These are phyloP conservation scores for Alloascoidea africana DNA, from an alignment of 805 yeast genomes.

Conservation along the genomic window DNA sequence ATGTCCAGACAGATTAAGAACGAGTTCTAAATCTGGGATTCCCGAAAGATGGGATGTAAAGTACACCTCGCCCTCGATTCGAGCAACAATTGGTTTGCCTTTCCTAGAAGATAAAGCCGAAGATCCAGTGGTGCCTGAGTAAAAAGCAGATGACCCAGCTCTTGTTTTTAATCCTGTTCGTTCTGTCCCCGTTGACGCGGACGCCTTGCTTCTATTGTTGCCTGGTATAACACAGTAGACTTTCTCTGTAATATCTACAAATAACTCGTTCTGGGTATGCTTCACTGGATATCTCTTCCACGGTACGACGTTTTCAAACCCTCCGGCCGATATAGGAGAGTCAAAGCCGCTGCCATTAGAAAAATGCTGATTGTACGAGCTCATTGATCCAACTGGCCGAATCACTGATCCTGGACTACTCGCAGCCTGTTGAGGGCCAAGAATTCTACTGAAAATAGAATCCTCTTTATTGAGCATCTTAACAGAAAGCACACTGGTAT, in stretches of 20 bases:
- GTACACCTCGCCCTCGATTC: conserved; percentile 45
- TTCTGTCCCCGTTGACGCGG: not conserved
- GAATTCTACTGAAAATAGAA: conserved; percentile 36
- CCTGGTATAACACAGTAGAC: conserved; percentile 39
- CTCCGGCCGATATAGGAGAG: conserved; percentile 4
- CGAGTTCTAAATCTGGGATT: conserved; percentile 51
- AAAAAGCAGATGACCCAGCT: conserved; percentile 15
- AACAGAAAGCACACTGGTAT: conserved; percentile 54
- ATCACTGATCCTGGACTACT: conserved; percentile 9
- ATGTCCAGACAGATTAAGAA: conserved; percentile 30
- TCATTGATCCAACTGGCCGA: conserved; percentile 5
- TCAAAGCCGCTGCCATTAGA: conserved; percentile 1
- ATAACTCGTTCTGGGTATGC: conserved; percentile 71
- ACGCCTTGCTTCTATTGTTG: conserved; percentile 10
- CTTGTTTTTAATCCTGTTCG: conserved; percentile 4
- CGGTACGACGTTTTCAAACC: conserved; percentile 25
- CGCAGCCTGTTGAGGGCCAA: conserved; percentile 15
- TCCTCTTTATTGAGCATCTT: conserved; percentile 51
- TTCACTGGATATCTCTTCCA: conserved; percentile 71
- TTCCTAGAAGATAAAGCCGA: conserved; percentile 2
- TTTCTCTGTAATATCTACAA: conserved; percentile 65
- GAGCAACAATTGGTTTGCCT: conserved; percentile 13
- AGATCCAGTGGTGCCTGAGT: conserved; percentile 7
- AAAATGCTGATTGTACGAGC: conserved; percentile 3
- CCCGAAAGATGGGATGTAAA: conserved; percentile 66